Evolutionary conservation across 371 early-diverging fungal species (phyloP).

Genomic region (Mucor velutinosus): DNA sequence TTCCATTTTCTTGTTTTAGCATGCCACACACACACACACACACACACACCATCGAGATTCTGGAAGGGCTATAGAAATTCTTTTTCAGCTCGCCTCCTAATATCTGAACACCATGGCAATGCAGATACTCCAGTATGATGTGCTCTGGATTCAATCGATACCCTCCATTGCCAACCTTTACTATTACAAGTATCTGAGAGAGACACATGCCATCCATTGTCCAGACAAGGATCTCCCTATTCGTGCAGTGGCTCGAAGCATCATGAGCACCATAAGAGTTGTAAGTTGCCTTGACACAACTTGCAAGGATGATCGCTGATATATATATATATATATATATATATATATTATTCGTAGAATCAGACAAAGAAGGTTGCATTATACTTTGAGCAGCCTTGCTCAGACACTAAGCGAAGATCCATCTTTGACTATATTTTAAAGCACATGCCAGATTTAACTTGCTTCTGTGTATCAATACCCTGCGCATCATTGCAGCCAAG

Average conservation of each 20-base stretch:
- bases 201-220: background rate
- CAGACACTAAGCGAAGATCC: background rate
- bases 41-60: too few relatives aligned
- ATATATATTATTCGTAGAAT: background rate
- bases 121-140: background rate
- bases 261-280: background rate
- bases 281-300: background rate
- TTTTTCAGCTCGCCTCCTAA: too few relatives aligned
- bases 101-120: background rate
- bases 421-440: background rate
- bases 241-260: constrained; percentile 1
- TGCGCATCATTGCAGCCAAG: background rate
- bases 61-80: too few relatives aligned
- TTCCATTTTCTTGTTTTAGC: background rate
- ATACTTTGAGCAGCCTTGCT: background rate
- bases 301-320: too few relatives aligned
- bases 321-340: too few relatives aligned
- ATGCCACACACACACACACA: too few relatives aligned
- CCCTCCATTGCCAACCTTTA: background rate
- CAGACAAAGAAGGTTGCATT: background rate
- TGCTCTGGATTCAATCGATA: background rate
- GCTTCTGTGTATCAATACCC: background rate
- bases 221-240: background rate
- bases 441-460: background rate
- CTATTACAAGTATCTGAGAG: background rate